Percentiles rank a stretch among this genome's conserved stretches.
Conservation (phyloP, 2,329 filamentous ascomycete species). For the Trichophaea hybrida region DNA sequence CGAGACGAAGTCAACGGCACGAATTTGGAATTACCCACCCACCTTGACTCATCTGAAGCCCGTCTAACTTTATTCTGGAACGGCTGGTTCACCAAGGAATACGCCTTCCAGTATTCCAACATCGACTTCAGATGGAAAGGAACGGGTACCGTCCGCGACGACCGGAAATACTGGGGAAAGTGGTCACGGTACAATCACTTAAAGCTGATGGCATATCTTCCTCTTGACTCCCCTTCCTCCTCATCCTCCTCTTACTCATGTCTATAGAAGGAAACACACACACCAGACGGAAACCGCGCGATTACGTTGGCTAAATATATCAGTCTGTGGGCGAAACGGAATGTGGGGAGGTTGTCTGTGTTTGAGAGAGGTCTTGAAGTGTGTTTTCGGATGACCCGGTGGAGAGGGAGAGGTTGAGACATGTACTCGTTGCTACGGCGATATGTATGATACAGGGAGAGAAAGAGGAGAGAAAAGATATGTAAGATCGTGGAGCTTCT, state of each 20-base stretch:
- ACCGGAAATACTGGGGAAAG: conserved; percentile 21
- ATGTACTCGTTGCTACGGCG: conserved; percentile 15
- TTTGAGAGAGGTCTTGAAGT: conserved; percentile 18
- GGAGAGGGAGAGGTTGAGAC: conserved; percentile 16
- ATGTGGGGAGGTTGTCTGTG: conserved; percentile 22
- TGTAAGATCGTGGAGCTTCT: neutral
- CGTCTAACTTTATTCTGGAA: conserved; percentile 10
- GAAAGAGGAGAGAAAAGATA: conserved; percentile 18
- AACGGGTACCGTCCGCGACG: conserved; percentile 22
- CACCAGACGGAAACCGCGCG: conserved; percentile 1
- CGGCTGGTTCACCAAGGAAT: conserved; percentile 22
- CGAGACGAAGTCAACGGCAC: neutral
- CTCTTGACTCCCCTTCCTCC: conserved; percentile 2
- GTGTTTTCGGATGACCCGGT: neutral
- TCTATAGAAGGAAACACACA: neutral
- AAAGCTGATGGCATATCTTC: conserved; percentile 24
- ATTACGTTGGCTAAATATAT: conserved; percentile 25
- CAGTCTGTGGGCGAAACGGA: conserved; percentile 20
- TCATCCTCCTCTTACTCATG: too few species aligned
- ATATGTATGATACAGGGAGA: conserved; percentile 20
- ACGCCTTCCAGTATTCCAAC: conserved; percentile 20
- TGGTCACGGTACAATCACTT: conserved; percentile 24
- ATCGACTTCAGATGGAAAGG: conserved; percentile 25
- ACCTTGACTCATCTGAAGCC: neutral
- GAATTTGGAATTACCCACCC: neutral